A percentile compares a stretch with the other conserved stretches of the same genome.
Conservation (phyloP, 352 stramenopile genomes). For the Phytophthora aleatoria region DNA sequence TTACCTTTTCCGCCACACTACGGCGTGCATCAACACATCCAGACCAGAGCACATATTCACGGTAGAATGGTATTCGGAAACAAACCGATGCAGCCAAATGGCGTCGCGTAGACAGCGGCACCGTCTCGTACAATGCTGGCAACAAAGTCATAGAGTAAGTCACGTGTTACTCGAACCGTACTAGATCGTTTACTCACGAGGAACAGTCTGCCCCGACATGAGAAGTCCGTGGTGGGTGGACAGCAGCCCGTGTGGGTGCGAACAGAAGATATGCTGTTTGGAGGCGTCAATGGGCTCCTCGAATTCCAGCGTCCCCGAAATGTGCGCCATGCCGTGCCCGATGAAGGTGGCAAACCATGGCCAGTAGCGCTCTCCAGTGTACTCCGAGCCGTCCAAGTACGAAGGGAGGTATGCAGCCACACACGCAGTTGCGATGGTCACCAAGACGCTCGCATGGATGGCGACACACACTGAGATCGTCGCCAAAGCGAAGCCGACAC, state of each 20-base stretch:
- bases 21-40: conserved; percentile 77
- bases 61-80: conserved; percentile 78
- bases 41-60: conserved; percentile 79
- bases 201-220: conserved; percentile 59
- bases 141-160: conserved; percentile 4
- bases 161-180: not conserved
- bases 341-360: conserved; percentile 56
- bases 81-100: conserved; percentile 78
- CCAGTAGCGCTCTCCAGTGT: conserved; percentile 63
- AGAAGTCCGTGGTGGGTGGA: conserved; percentile 75
- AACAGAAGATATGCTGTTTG: conserved; percentile 82
- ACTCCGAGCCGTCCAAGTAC: conserved; percentile 61
- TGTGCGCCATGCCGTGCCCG: conserved; percentile 34
- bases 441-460: conserved; percentile 18
- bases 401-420: conserved; percentile 57
- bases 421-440: conserved; percentile 29
- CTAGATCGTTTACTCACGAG: conserved; percentile 41
- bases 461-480: conserved; percentile 38
- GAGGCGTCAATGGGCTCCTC: conserved; percentile 60
- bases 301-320: conserved; percentile 70
- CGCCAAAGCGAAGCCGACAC: conserved; percentile 36
- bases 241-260: conserved; percentile 75
- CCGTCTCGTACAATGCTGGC: conserved; percentile 72
- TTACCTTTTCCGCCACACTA: conserved; percentile 60
- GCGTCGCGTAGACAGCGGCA: conserved; percentile 61